Base-by-base conservation (phyloP, 2,329 filamentous ascomycete species). In the Knoxdaviesia proteae region DNA sequence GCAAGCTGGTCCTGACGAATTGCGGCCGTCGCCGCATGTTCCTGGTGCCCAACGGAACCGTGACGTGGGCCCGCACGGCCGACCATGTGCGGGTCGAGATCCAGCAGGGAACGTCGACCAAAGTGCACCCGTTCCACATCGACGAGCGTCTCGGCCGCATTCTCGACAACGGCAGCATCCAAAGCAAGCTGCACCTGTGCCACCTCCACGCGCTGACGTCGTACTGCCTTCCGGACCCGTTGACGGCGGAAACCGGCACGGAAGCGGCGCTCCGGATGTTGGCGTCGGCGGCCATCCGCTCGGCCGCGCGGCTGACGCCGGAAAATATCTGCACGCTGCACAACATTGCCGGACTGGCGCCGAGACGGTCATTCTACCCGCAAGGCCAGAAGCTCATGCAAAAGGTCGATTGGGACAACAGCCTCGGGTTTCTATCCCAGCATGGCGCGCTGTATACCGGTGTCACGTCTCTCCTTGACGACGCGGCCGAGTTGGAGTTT, bases 131-230 rank as follows among this genome's bases (percentile, higher is more conserved):
- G 0, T 78, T 70, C 47, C 49, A 52, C 0, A 50, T 80, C 0
- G 67, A 79, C 45, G 39, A 47, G 0, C 53, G 53, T 1, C 60
- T 80, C 0, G 63, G 70, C 0, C 56, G 64, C 3, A 49, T 80
- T 0, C 46, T 60, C 0, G 68, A 69, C 11, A 69, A 64, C 46
- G 66, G 64, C 0, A 66, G 56, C 8, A 39, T 74, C 0, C 59
- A 64, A 7, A 70, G 67, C 51, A 70, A 67, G 42, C 54, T 80
- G 0, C 60, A 64, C 11, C 54, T 72, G 0, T 57, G 57, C 6
- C 67, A 68, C 32, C 52, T 77, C 0, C 71, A 77, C 46, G 69
- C 65, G 0, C 44, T 73, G 0, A 77, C 72, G 0, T 68, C 70
- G 0, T 61, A 62, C 40, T 68, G 60, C 31, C 52, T 72, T 0